A percentile compares a stretch with the other conserved stretches of the same genome.
Conservation (phyloP, 805 yeast genomes). For the Schizosaccharomyces osmophilus region DNA sequence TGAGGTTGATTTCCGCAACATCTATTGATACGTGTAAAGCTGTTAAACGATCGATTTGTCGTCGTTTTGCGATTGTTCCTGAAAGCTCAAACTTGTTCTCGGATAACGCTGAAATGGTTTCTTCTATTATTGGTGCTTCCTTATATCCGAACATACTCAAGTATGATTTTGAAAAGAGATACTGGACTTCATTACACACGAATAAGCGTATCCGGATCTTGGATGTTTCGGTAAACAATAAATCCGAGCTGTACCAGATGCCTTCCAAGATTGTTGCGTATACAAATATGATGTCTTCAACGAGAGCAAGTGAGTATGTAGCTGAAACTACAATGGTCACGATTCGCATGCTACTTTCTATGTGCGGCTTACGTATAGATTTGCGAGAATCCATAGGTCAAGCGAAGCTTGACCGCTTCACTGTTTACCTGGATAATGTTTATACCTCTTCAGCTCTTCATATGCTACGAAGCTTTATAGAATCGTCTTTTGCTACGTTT, state of each 20-base stretch:
- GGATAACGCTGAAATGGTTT: neutral
- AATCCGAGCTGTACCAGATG: neutral
- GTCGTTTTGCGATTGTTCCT: neutral
- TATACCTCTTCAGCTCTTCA: neutral
- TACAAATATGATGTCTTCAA: neutral
- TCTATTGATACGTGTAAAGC: neutral
- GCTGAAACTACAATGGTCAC: neutral
- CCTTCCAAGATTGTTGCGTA: neutral
- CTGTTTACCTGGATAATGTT: neutral
- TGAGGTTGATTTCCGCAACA: neutral
- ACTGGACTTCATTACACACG: neutral
- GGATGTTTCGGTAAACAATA: neutral
- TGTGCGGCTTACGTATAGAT: neutral
- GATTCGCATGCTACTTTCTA: neutral
- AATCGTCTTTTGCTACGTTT: neutral
- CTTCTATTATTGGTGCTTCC: neutral
- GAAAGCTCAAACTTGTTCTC: neutral
- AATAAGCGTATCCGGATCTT: neutral
- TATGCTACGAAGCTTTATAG: neutral
- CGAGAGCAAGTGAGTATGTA: neutral
- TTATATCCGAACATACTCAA: neutral
- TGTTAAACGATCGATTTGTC: neutral
- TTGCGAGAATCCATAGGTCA: neutral
- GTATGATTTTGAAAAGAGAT: neutral
- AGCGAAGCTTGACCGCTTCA: neutral